These are phyloP conservation scores for Sarocladiaceae sp. DNA, from an alignment of 2,329 filamentous ascomycete genomes.

Conservation along the genomic window DNA sequence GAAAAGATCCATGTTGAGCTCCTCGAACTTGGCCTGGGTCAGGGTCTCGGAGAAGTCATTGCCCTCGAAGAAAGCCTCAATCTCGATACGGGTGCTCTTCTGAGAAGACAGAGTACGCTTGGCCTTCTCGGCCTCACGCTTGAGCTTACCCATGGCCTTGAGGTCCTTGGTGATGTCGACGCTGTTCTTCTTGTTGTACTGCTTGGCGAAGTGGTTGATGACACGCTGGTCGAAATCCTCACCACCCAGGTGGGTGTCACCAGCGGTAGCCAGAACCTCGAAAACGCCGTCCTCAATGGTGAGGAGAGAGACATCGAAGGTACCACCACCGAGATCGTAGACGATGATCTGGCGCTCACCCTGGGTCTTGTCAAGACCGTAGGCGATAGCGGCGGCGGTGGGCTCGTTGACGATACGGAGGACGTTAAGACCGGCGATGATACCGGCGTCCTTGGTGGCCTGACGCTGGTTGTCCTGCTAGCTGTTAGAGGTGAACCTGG, in stretches of 20 bases:
- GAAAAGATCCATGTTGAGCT: constrained; percentile 98
- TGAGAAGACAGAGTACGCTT: constrained; percentile 96
- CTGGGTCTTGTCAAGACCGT: constrained; percentile 82
- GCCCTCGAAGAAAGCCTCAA: constrained; percentile 94
- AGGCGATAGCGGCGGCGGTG: constrained; percentile 90
- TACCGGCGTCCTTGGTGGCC: constrained; percentile 91
- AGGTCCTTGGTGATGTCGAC: constrained; percentile 90
- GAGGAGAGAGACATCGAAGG: constrained; percentile 88
- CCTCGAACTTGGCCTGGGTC: constrained; percentile 98
- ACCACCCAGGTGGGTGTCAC: constrained; percentile 96
- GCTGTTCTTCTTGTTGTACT: constrained; percentile 96
- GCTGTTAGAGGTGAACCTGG: constrained; percentile 16
- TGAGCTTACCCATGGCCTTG: constrained; percentile 99
- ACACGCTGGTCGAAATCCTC: constrained; percentile 98
- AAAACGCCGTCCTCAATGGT: constrained; percentile 90
- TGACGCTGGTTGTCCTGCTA: constrained; percentile 79
- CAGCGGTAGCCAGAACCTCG: constrained; percentile 87
- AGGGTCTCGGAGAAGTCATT: constrained; percentile 98
- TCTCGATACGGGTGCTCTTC: constrained; percentile 90
- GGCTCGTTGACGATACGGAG: constrained; percentile 96
- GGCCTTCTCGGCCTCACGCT: constrained; percentile 99
- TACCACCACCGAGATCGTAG: constrained; percentile 91
- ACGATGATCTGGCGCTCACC: constrained; percentile 85
- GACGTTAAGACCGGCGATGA: constrained; percentile 88
- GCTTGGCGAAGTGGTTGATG: constrained; percentile 93